Base-by-base conservation (phyloP, 495 filamentous ascomycete genomes). In the Filosporella fistucella region DNA sequence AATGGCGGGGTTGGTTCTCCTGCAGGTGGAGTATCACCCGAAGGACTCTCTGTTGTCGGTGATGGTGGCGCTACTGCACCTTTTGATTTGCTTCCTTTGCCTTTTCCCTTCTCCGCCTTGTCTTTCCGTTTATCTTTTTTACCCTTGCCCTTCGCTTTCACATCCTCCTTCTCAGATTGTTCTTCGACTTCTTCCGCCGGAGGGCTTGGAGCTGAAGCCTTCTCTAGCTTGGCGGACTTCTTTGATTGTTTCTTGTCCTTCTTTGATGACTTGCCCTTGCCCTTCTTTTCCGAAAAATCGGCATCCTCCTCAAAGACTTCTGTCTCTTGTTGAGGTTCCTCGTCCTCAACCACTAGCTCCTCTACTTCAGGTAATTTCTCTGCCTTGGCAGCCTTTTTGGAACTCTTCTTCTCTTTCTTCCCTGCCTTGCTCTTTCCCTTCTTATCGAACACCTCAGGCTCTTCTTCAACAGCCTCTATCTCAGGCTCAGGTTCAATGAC, bases 91-190 rank as follows among this genome's bases (percentile, higher is more conserved):
- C n/a, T n/a, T n/a, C n/a, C n/a, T n/a, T n/a, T n/a, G n/a, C n/a
- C n/a, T n/a, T n/a, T n/a, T n/a, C n/a, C n/a, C n/a, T n/a, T n/a
- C n/a, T n/a, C n/a, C n/a, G 26, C 42, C 22, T 23, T 47, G 17
- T 28, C 23, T 33, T 64, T 53, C 47, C 25, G 12, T 33, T 54
- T 48, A 14, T 25, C 34, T 32, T 29, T 30, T 23, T 55, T 55
- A 11, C 28, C 46, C 32, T 55, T 55, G 7, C 18, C 52, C 28
- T n/a, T 26, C 39, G 17, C 24, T 17, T 43, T 30, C 17, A 29
- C 32, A 2, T 26, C 41, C 12, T 23, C 32, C 28, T 50, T 46
- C 20, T 37, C 28, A 18, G 40, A 14, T 18, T 36, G 23, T 18
- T 47, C 51, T 16, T 44, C 25, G n/a, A 18, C 30, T 18, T 45